These are phyloP conservation scores for Lachnellula hyalina DNA, from an alignment of 2,329 filamentous ascomycete species.

Conservation along the genomic window DNA sequence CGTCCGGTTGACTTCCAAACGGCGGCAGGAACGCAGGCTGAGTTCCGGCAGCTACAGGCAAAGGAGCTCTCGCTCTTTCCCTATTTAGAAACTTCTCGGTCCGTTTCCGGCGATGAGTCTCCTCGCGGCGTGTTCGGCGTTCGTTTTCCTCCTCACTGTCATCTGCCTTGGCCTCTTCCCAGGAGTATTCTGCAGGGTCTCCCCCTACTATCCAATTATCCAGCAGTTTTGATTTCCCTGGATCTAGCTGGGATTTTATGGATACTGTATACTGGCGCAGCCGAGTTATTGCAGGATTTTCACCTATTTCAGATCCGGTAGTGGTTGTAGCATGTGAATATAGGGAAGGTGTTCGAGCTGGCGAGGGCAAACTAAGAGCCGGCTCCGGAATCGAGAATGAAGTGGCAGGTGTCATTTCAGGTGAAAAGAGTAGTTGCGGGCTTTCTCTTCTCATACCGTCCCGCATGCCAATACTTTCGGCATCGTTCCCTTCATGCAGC, in stretches of 20 bases:
- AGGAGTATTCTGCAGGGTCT: slow-evolving; percentile 32
- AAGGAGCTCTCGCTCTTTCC: slow-evolving; percentile 14
- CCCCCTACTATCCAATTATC: slow-evolving; percentile 33
- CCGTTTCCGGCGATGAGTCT: slow-evolving; percentile 24
- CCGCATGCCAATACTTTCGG: slow-evolving; percentile 1
- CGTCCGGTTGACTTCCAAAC: slow-evolving; percentile 25
- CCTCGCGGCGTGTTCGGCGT: slow-evolving; percentile 20
- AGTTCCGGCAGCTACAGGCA: slow-evolving; percentile 30
- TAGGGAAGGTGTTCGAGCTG: slow-evolving; percentile 21
- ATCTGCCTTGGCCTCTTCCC: slow-evolving; percentile 20
- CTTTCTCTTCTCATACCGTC: slow-evolving; percentile 8
- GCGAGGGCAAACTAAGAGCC: not conserved
- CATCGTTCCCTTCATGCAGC: not conserved
- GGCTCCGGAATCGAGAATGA: slow-evolving; percentile 17
- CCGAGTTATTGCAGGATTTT: slow-evolving; percentile 31
- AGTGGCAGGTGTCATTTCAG: slow-evolving; percentile 13
- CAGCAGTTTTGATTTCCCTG: slow-evolving; percentile 27
- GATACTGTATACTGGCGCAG: slow-evolving; percentile 33
- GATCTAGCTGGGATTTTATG: slow-evolving; percentile 27
- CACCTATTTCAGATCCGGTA: slow-evolving; percentile 18
- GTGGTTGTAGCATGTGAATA: slow-evolving; percentile 20
- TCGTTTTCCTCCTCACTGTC: slow-evolving; percentile 20
- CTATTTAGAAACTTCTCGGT: slow-evolving; percentile 29
- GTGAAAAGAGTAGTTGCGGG: slow-evolving; percentile 17
- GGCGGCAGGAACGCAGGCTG: slow-evolving; percentile 35